Evolutionary conservation across 768 basidiomycete genomes (phyloP).

Genomic region (Lactarius psammicola): DNA sequence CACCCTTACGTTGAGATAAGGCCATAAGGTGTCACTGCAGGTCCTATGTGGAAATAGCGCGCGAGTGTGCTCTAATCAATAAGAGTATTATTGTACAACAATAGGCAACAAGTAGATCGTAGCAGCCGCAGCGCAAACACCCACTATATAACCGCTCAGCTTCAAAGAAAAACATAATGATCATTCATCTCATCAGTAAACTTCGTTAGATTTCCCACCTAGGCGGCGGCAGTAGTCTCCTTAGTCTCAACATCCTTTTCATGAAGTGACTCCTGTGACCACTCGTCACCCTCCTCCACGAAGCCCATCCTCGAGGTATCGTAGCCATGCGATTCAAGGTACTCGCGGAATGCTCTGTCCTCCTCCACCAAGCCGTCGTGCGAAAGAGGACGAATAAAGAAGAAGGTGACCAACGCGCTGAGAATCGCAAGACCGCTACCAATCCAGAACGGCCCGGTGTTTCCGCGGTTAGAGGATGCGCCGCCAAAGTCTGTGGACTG

Average conservation of each 20-base stretch:
- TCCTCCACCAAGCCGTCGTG: conserved; percentile 80
- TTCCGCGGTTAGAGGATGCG: conserved; percentile 48
- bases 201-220: background rate
- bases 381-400: conserved; percentile 71
- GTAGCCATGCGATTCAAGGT: conserved; percentile 75
- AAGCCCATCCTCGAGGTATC: conserved; percentile 76
- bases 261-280: conserved; percentile 25
- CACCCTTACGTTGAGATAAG: background rate
- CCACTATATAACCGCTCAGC: background rate
- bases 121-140: background rate
- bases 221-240: background rate
- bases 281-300: conserved; percentile 31
- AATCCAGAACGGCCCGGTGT: conserved; percentile 87
- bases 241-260: conserved; percentile 27
- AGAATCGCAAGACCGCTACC: conserved; percentile 80
- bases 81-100: conserved; percentile 5
- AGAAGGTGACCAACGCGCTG: conserved; percentile 67
- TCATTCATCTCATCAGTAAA: background rate
- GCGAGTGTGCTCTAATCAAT: background rate
- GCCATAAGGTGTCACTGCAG: background rate
- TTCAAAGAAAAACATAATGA: background rate
- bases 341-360: conserved; percentile 77
- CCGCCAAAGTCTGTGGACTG: conserved; percentile 59
- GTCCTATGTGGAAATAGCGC: background rate
- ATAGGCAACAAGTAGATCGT: background rate